Conservation (phyloP, 345 rosid species). For the Mangifera indica region DNA sequence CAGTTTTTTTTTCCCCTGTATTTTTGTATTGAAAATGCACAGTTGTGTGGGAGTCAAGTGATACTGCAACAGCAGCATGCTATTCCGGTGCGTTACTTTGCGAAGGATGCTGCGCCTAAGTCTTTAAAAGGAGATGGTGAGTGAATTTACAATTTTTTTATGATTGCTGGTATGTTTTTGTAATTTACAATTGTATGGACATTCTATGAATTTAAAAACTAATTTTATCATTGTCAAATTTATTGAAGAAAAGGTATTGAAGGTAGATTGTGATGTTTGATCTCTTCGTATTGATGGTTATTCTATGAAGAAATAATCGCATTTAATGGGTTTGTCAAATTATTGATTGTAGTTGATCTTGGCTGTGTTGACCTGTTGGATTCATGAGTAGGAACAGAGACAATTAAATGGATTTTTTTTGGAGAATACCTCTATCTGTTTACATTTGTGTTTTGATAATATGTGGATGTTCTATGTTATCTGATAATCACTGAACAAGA, state of each 20-base stretch:
- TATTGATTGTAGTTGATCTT: not conserved
- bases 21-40: slow-evolving; percentile 17
- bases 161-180: not conserved
- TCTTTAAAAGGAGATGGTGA: slow-evolving; percentile 83
- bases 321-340: not conserved
- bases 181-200: not conserved
- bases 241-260: not conserved
- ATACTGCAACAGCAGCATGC: slow-evolving; percentile 51
- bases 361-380: not conserved
- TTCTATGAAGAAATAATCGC: not conserved
- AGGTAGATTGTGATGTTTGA: not conserved
- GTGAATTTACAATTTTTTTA: slow-evolving; percentile 20
- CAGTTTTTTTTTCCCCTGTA: not conserved
- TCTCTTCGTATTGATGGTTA: not conserved
- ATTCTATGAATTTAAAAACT: not conserved
- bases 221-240: not conserved
- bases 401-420: not conserved
- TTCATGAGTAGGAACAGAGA: not conserved
- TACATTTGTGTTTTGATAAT: no score
- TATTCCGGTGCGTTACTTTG: slow-evolving; percentile 62
- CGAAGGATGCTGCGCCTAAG: slow-evolving; percentile 69
- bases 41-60: slow-evolving; percentile 54
- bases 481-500: slow-evolving; percentile 13
- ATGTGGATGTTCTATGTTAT: not conserved
- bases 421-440: not conserved